Conservation (phyloP, 306 rosid species). For the Leucaena leucocephala region DNA sequence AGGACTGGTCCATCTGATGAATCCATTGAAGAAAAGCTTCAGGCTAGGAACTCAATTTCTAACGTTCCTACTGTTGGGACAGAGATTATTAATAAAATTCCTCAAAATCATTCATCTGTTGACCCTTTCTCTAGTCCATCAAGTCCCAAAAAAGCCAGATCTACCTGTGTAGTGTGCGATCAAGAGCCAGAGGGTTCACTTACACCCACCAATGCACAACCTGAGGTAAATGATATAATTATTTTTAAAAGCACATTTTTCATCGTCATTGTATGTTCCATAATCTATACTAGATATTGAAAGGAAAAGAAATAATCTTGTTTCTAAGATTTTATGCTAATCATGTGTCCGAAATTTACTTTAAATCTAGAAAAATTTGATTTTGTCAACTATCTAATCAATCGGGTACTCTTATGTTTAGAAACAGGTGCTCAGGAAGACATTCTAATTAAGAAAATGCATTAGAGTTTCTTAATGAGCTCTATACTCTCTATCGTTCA, state of each 20-base stretch:
- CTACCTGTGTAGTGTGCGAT: slow-evolving; percentile 31
- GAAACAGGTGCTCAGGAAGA: background rate
- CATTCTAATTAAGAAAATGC: slow-evolving; percentile 17
- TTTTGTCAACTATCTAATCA: background rate
- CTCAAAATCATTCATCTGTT: slow-evolving; percentile 14
- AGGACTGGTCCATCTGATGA: slow-evolving; percentile 34
- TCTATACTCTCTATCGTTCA: no score
- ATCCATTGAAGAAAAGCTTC: slow-evolving; percentile 8
- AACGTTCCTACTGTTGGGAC: slow-evolving; percentile 22
- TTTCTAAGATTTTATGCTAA: slow-evolving; percentile 32
- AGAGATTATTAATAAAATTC: background rate
- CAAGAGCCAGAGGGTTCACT: slow-evolving; percentile 50
- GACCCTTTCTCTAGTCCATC: slow-evolving; percentile 32
- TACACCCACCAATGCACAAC: slow-evolving; percentile 39
- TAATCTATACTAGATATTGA: background rate
- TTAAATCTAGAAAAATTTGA: slow-evolving; percentile 5
- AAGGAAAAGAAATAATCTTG: slow-evolving; percentile 2
- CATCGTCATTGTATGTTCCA: slow-evolving; percentile 29
- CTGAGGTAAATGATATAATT: slow-evolving; percentile 50
- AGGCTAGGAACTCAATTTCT: slow-evolving; percentile 19
- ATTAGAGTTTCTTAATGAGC: no score
- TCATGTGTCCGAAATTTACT: background rate
- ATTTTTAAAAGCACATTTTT: background rate
- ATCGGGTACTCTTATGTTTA: background rate
- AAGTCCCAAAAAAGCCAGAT: slow-evolving; percentile 44